These are phyloP conservation scores for Cucumis cinereus DNA, from an alignment of 306 rosid genomes.

Conservation along the genomic window DNA sequence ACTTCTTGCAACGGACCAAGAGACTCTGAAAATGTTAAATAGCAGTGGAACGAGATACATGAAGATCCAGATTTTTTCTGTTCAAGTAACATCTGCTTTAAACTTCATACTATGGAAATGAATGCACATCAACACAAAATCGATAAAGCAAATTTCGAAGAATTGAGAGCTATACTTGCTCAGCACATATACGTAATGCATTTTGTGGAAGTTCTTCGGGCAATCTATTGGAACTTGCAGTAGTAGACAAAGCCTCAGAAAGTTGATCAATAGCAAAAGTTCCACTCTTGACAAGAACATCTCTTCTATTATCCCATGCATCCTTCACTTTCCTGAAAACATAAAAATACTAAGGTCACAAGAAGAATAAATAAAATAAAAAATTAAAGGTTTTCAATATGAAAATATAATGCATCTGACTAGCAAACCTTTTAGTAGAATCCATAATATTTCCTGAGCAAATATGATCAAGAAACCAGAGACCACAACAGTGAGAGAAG, in stretches of 20 bases:
- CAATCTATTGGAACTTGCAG: slow-evolving; percentile 54
- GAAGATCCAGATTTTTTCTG: not conserved
- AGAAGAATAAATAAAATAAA: slow-evolving; percentile 3
- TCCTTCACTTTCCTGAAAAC: slow-evolving; percentile 73
- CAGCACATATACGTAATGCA: slow-evolving; percentile 56
- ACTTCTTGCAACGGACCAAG: slow-evolving; percentile 1
- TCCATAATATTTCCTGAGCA: not conserved
- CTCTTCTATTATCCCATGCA: slow-evolving; percentile 70
- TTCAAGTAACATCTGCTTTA: not conserved
- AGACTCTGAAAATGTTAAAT: not conserved
- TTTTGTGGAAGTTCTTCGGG: slow-evolving; percentile 49
- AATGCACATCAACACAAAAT: not conserved
- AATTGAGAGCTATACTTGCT: slow-evolving; percentile 41
- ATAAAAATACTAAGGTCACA: slow-evolving; percentile 4
- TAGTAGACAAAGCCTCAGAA: slow-evolving; percentile 60
- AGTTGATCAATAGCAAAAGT: slow-evolving; percentile 74
- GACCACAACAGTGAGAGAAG: not conserved
- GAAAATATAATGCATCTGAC: not conserved
- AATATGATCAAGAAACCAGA: not conserved
- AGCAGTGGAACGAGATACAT: not conserved
- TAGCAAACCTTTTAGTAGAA: slow-evolving; percentile 3
- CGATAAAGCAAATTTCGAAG: not conserved
- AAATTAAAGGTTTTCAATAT: not conserved
- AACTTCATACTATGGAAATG: not conserved
- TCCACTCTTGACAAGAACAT: slow-evolving; percentile 76